Percentiles rank a stretch among this genome's conserved stretches.
Conservation (phyloP, 768 basidiomycete genomes). For the Russula brevipes region DNA sequence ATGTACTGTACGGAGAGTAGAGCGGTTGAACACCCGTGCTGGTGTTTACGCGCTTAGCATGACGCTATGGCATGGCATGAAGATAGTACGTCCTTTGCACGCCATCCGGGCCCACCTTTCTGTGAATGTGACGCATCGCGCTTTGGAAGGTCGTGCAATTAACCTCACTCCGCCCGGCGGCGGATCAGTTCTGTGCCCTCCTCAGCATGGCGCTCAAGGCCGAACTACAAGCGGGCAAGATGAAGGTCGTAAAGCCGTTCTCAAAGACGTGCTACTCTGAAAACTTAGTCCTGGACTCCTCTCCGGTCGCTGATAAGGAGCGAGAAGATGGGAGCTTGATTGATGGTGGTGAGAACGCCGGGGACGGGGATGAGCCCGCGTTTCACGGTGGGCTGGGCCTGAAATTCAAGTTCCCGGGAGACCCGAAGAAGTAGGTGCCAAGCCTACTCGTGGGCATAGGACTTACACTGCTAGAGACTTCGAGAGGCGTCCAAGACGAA, state of each 20-base stretch:
- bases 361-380: slow-evolving; percentile 46
- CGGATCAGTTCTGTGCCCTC: slow-evolving; percentile 86
- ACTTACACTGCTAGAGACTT: slow-evolving; percentile 43
- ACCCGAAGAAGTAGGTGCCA: slow-evolving; percentile 73
- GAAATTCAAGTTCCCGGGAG: slow-evolving; percentile 86
- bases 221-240: slow-evolving; percentile 83
- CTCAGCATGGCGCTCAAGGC: slow-evolving; percentile 86
- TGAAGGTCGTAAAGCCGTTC: slow-evolving; percentile 90
- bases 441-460: neutral
- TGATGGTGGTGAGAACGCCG: slow-evolving; percentile 53
- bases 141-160: slow-evolving; percentile 76
- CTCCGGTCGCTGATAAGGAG: slow-evolving; percentile 33
- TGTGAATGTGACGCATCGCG: neutral
- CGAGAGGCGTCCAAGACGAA: slow-evolving; percentile 93
- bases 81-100: slow-evolving; percentile 59
- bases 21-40: slow-evolving; percentile 86
- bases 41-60: slow-evolving; percentile 96
- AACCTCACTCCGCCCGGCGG: slow-evolving; percentile 87
- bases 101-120: neutral
- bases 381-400: slow-evolving; percentile 79
- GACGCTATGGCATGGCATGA: slow-evolving; percentile 89
- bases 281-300: slow-evolving; percentile 58
- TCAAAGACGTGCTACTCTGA: slow-evolving; percentile 94
- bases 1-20: slow-evolving; percentile 88
- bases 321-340: slow-evolving; percentile 58